Evolutionary conservation across 257 asterid genomes (phyloP), one percentile per base, ranked within the genome.

Genomic region (Nicotiana paniculata): DNA sequence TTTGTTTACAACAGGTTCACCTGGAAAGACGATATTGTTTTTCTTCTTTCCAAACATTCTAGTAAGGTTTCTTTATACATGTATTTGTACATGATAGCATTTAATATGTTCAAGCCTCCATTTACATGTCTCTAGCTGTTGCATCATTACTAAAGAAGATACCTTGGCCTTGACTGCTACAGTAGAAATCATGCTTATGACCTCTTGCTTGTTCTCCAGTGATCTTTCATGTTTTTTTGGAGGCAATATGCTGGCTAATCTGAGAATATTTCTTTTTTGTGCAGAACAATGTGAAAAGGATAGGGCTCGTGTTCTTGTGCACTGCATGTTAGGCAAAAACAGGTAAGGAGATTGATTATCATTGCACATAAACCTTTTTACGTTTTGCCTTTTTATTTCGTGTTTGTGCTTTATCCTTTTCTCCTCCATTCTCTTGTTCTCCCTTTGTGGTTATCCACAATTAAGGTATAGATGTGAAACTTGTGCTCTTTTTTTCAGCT

Each of bases 281-380:
- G 89, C 96, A 96, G 99, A 91, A 74, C 91, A 96, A 89, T 96
- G 98, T 81, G 97, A 92, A 86, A 91, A 82, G 63, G 96, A 93
- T 57, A 90, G 89, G 85, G 95, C 93, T 67, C 97, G 97, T 88
- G 98, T 95, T 86, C 99, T 95, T 83, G 98, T 95, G 55, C 99
- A 95, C 81, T 95, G 99, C 90, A 95, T 95, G 99, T 91, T 94
- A 11, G 99, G 99, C 51, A 96, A 91, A 89, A 93, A 86, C 93
- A 93, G 96, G 99, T 89, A 85, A 85, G 58, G 63, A 18, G 62
- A 9, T 26, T 74, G 8, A 48, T 74, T 74, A 12, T 74, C 39
- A 74, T 12, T 74, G 24, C 79, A 74, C 26, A 11, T 48, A 74
- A 0, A 26, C 79, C 79, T 76, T 53, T 35, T 55, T 11, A 69